Evolutionary conservation across 2,329 filamentous ascomycete genomes (phyloP).

Genomic region (Tolypocladium tropicale): DNA sequence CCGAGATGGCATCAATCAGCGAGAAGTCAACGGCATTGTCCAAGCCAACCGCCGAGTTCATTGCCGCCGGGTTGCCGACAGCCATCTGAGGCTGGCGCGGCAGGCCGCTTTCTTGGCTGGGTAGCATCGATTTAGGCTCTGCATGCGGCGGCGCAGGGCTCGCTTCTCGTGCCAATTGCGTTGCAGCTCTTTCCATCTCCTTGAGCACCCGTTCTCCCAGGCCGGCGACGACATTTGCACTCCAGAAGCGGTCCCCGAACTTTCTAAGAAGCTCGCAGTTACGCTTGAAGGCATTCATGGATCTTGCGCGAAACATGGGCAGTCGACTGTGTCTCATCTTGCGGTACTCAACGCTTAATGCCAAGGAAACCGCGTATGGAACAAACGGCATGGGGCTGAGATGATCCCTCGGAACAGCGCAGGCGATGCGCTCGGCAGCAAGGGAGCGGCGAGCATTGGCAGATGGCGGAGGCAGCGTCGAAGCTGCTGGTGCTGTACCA

Average conservation of each 20-base stretch:
- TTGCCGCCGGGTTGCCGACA: conserved; percentile 13
- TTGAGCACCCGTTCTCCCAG: conserved; percentile 44
- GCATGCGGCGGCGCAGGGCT: conserved; percentile 14
- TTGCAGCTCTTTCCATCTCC: conserved; percentile 46
- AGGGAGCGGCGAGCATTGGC: conserved; percentile 48
- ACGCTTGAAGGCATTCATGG: conserved; percentile 41
- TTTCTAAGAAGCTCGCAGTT: conserved; percentile 42
- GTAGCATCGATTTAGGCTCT: conserved; percentile 7
- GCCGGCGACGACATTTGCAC: conserved; percentile 41
- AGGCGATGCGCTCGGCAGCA: conserved; percentile 46
- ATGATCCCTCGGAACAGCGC: conserved; percentile 40
- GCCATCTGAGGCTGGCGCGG: conserved; percentile 8
- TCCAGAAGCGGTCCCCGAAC: conserved; percentile 48
- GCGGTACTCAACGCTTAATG: conserved; percentile 51
- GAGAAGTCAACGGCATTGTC: conserved; percentile 30
- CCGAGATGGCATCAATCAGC: conserved; percentile 31
- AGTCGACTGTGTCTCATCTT: conserved; percentile 53
- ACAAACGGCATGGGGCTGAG: conserved; percentile 47
- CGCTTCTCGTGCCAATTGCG: conserved; percentile 28
- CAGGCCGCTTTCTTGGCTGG: conserved; percentile 1
- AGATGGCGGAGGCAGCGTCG: conserved; percentile 33
- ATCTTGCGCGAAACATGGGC: conserved; percentile 47
- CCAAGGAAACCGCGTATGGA: conserved; percentile 50
- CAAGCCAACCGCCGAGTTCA: conserved; percentile 16
- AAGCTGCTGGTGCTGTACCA: conserved; percentile 26